Evolutionary conservation across 805 yeast species (phyloP).

Genomic region (Pichia exigua): DNA sequence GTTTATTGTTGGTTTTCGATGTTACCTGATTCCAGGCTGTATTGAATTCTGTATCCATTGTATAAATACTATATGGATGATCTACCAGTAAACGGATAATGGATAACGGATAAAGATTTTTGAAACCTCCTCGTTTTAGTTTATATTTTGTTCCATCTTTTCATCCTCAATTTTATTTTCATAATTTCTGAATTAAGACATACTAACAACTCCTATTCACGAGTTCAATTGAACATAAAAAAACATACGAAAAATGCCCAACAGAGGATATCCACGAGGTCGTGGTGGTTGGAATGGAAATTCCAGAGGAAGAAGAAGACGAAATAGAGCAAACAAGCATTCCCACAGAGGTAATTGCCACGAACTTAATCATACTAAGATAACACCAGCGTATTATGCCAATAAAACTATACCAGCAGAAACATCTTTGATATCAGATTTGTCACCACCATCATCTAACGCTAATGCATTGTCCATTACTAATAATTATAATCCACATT

Average conservation of each 20-base stretch:
- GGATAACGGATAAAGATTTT: too few relatives aligned
- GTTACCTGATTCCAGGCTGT: slow-evolving; percentile 10
- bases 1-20: background rate
- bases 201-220: background rate
- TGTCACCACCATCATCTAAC: background rate
- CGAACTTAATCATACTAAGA: background rate
- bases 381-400: background rate
- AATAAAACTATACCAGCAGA: background rate
- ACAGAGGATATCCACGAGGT: background rate
- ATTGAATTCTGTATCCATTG: background rate
- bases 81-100: background rate
- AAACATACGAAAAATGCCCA: background rate
- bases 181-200: too few relatives aligned
- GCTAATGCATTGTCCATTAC: background rate
- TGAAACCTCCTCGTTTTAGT: background rate
- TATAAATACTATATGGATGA: too few relatives aligned
- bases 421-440: too few relatives aligned
- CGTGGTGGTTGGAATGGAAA: background rate
- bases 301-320: background rate
- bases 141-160: too few relatives aligned
- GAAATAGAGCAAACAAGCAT: background rate
- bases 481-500: too few relatives aligned
- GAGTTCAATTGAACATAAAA: background rate
- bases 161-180: background rate
- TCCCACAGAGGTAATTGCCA: background rate